phyloP scores from a whole-genome alignment of 2,329 filamentous ascomycete species.

The Fusarium sarcochroum region DNA sequence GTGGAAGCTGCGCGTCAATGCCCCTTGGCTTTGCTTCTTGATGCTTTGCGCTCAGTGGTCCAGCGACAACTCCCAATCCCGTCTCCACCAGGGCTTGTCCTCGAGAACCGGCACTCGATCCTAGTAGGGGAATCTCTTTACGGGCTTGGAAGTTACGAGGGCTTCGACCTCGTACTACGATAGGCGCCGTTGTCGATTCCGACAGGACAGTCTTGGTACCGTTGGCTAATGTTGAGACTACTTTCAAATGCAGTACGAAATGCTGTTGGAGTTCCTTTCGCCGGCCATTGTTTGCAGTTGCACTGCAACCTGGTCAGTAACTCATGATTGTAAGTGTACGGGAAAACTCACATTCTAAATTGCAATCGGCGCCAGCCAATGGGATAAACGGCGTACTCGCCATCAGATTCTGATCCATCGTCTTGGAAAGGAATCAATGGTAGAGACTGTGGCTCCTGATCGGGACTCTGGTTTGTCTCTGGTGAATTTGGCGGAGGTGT shows the following conservation, averaged over 20 bases:
- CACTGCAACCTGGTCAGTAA: constrained; percentile 62
- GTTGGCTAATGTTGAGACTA: constrained; percentile 85
- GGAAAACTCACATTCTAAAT: constrained; percentile 78
- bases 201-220: constrained; percentile 86
- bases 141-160: constrained; percentile 94
- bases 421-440: constrained; percentile 78
- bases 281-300: constrained; percentile 95
- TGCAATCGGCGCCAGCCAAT: constrained; percentile 95
- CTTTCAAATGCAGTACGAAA: constrained; percentile 90
- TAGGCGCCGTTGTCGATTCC: constrained; percentile 88
- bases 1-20: constrained; percentile 68
- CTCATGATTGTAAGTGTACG: neutral
- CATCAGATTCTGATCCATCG: constrained; percentile 72
- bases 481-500: constrained; percentile 85
- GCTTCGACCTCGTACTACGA: constrained; percentile 93
- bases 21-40: constrained; percentile 66
- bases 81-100: constrained; percentile 80
- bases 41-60: constrained; percentile 67
- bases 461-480: constrained; percentile 73
- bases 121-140: constrained; percentile 90
- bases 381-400: constrained; percentile 90
- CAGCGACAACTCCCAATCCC: constrained; percentile 71
- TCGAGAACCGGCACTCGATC: constrained; percentile 81
- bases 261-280: constrained; percentile 97
- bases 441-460: constrained; percentile 89